A percentile compares a stretch with the other conserved stretches of the same genome.
These are phyloP conservation scores for Lentinula novae-zelandiae DNA, from an alignment of 1,284 basidiomycete species.

Conservation along the genomic window DNA sequence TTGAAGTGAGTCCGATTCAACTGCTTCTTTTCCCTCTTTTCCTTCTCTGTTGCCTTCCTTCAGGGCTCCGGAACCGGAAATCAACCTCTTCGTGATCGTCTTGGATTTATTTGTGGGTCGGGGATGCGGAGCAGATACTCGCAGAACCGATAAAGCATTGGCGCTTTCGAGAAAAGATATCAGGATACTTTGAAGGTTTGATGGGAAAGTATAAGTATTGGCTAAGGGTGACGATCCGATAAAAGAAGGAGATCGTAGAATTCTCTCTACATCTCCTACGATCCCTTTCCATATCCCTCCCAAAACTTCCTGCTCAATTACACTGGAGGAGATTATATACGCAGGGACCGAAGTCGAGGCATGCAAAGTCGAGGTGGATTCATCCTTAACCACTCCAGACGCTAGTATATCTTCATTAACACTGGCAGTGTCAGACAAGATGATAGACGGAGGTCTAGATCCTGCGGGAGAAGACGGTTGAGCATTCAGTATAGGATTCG, in stretches of 20 bases:
- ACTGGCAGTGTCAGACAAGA: slow-evolving; percentile 11
- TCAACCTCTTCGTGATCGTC: slow-evolving; percentile 1
- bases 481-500: background rate
- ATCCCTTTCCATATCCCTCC: slow-evolving; percentile 22
- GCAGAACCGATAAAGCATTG: slow-evolving; percentile 10
- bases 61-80: background rate
- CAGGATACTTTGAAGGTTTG: background rate
- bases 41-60: background rate
- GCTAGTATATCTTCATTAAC: slow-evolving; percentile 1
- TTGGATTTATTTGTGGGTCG: background rate
- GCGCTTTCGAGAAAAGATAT: slow-evolving; percentile 12
- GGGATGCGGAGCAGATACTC: slow-evolving; percentile 1
- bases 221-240: background rate
- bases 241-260: background rate
- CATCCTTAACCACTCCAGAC: background rate
- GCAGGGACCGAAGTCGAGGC: slow-evolving; percentile 2
- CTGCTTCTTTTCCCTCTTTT: background rate
- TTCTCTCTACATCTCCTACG: slow-evolving; percentile 16
- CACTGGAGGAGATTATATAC: slow-evolving; percentile 1
- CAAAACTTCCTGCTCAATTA: slow-evolving; percentile 12
- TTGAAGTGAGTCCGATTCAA: background rate
- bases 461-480: background rate
- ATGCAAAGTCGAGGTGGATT: background rate
- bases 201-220: background rate
- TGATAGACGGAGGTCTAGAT: slow-evolving; percentile 12